Base-by-base conservation (phyloP, 306 rosid genomes). In the Myrica gale region DNA sequence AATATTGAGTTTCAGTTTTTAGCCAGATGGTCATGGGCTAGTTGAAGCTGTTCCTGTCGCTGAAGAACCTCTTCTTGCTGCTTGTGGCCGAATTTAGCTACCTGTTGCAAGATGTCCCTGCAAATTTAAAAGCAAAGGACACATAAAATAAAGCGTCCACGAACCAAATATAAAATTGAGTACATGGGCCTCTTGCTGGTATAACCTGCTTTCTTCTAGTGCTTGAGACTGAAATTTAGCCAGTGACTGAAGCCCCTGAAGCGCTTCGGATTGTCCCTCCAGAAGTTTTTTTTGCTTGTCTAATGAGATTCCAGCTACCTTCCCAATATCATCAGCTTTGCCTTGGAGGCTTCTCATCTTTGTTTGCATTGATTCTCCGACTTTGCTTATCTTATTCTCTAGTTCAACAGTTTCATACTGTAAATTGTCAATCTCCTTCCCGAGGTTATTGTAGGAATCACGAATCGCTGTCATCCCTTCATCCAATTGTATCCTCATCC, bases 161-260 rank as follows among this genome's bases (percentile, higher is more conserved):
- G 51, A 6, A 56, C 7, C 23, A 46, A 4, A 6, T 17, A 44
- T 55, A 9, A 42, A 52, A 52, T 13, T 19, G 60, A 13, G 16
- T 60, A 19, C 13, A 12, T 32, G 56, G 41, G n/a, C 32, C 67
- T 26, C 23, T 44, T 45, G 42, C 72, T 1, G 5, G 13, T 21
- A 62, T 17, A 80, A 87, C 98, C 93, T 85, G 93, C 89, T 90
- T 73, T 91, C 98, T 41, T 93, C 89, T 71, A 90, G 54, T 50
- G 96, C 97, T 84, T 93, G 85, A 6, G 88, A 81, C 74, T 88
- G 96, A 82, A 78, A 84, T 50, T 89, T 85, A 8, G 83, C 82
- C 55, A 88, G 73, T 7, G 89, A 81, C 60, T 79, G 68, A 58
- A 93, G 82, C 46, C 85, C 84, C 61, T 86, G 57, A 20, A 93